Evolutionary conservation across 371 early-diverging fungal genomes (phyloP).

Genomic region (Syncephalastrum racemosum): DNA sequence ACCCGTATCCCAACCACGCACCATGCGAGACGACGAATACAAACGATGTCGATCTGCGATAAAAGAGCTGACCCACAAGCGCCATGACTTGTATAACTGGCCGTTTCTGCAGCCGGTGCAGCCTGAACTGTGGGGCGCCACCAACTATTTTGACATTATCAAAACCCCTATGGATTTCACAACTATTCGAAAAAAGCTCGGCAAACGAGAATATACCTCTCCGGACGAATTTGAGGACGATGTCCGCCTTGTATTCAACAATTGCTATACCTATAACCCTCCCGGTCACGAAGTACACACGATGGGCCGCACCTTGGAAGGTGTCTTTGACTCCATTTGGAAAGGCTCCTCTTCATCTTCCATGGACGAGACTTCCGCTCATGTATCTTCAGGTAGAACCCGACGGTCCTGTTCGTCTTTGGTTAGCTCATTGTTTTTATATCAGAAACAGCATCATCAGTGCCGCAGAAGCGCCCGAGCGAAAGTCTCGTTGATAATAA

Average conservation of each 20-base stretch:
- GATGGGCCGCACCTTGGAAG: slow-evolving; percentile 58
- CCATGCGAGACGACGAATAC: slow-evolving; percentile 59
- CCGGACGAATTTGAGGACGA: slow-evolving; percentile 58
- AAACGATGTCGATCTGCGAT: slow-evolving; percentile 59
- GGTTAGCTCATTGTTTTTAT: too few relatives aligned
- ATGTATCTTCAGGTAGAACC: too few relatives aligned
- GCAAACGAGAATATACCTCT: slow-evolving; percentile 42
- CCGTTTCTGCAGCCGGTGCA: slow-evolving; percentile 89
- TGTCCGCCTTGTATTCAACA: slow-evolving; percentile 69
- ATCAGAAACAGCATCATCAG: too few relatives aligned
- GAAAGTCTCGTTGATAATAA: too few relatives aligned
- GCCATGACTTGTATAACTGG: slow-evolving; percentile 29
- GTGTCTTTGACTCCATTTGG: slow-evolving; percentile 69
- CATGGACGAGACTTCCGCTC: background rate
- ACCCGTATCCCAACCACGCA: slow-evolving; percentile 14
- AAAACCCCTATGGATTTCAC: slow-evolving; percentile 96
- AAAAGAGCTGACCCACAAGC: slow-evolving; percentile 37
- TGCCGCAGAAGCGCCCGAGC: too few relatives aligned
- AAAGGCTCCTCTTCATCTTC: slow-evolving; percentile 9
- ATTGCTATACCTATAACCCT: slow-evolving; percentile 94
- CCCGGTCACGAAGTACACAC: slow-evolving; percentile 66
- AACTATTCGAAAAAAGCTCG: slow-evolving; percentile 83
- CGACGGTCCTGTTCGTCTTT: too few relatives aligned
- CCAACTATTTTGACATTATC: slow-evolving; percentile 86
- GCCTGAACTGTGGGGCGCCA: slow-evolving; percentile 82